Percentiles rank a stretch among this genome's conserved stretches.
phyloP scores from a whole-genome alignment of 1,284 basidiomycete species.

The Leccinum proliferum region DNA sequence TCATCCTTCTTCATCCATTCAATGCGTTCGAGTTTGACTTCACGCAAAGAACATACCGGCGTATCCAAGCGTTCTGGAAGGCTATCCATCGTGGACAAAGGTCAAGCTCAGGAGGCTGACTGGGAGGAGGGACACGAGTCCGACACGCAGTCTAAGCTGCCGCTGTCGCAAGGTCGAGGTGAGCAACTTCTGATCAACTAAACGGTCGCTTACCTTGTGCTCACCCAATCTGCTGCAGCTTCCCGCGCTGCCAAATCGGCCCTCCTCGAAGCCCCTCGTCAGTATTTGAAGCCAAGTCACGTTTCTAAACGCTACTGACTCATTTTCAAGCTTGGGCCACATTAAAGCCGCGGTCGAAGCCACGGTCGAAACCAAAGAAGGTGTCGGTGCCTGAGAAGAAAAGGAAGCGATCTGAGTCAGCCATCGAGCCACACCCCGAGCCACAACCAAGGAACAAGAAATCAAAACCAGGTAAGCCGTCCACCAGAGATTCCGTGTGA shows the following conservation, averaged over 20 bases:
- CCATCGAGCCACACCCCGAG: not conserved
- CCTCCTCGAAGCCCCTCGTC: not conserved
- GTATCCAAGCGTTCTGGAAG: not conserved
- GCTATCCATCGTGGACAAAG: not conserved
- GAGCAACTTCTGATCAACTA: not conserved
- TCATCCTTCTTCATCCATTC: not conserved
- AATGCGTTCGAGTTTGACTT: not conserved
- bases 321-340: not conserved
- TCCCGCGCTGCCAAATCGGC: not conserved
- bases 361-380: not conserved
- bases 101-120: not conserved
- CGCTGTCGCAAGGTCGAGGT: not conserved
- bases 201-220: not conserved
- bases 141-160: not conserved
- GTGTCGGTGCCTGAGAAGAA: not conserved
- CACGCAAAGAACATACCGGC: not conserved
- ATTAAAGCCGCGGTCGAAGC: not conserved
- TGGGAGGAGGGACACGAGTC: not conserved
- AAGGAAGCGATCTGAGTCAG: not conserved
- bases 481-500: not conserved
- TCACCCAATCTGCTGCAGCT: not conserved
- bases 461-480: not conserved
- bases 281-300: not conserved
- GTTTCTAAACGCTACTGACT: not conserved
- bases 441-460: not conserved